Percentiles rank a stretch among this genome's conserved stretches.
These are phyloP conservation scores for Cercospora brassicicola DNA, from an alignment of 2,329 filamentous ascomycete species.

Conservation along the genomic window DNA sequence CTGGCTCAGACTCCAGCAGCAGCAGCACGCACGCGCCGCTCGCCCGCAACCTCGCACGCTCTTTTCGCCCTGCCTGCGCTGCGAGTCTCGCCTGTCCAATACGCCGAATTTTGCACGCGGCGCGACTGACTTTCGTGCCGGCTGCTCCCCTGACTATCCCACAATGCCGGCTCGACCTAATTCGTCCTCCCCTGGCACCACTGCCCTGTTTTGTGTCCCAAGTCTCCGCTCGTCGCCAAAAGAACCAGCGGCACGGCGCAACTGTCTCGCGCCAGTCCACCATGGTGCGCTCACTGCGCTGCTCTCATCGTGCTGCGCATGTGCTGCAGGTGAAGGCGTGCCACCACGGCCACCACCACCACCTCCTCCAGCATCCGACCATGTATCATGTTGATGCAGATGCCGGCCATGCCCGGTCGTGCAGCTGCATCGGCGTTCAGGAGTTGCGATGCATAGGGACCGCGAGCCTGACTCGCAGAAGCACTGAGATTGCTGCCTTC, in stretches of 20 bases:
- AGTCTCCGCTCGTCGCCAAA: neutral
- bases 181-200: neutral
- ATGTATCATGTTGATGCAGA: neutral
- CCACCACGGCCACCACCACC: neutral
- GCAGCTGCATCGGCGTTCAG: neutral
- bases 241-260: slow-evolving; percentile 4
- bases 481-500: neutral
- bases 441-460: neutral
- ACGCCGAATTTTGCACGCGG: neutral
- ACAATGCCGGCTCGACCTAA: neutral
- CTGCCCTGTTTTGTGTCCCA: neutral
- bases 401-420: neutral
- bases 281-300: neutral
- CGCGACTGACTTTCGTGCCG: neutral
- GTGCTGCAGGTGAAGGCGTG: neutral
- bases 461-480: neutral
- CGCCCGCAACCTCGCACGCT: neutral
- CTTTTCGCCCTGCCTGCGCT: neutral
- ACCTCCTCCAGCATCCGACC: neutral
- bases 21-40: neutral
- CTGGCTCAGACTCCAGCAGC: neutral
- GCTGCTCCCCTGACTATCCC: slow-evolving; percentile 3
- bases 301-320: neutral
- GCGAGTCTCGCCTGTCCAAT: neutral
- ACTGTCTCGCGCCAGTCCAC: neutral